phyloP scores from a whole-genome alignment of 495 filamentous ascomycete species.

The Penicillium crystallinum region DNA sequence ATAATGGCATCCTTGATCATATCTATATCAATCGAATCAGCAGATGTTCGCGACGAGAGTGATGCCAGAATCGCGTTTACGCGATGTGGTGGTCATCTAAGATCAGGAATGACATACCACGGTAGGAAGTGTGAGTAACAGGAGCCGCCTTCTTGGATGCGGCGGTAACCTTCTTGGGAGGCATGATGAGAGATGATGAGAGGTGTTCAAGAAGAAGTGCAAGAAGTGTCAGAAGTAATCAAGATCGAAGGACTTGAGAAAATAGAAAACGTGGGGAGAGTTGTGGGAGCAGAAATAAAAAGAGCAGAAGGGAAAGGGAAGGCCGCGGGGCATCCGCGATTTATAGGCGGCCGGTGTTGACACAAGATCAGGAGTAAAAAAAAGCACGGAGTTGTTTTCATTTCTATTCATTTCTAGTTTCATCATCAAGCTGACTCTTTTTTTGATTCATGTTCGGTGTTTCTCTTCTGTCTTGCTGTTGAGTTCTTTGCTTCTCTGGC shows the following conservation, averaged over 20 bases:
- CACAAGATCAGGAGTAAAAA: constrained; percentile 37
- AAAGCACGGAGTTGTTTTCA: constrained; percentile 16
- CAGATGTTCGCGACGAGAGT: constrained; percentile 40
- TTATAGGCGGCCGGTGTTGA: constrained; percentile 48
- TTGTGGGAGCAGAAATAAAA: constrained; percentile 17
- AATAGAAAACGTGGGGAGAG: constrained; percentile 12
- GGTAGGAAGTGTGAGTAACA: constrained; percentile 53
- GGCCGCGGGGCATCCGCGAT: constrained; percentile 47
- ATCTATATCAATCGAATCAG: constrained; percentile 50
- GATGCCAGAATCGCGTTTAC: constrained; percentile 24
- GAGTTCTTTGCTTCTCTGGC: neutral
- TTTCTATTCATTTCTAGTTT: constrained; percentile 7
- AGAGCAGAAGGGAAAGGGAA: constrained; percentile 35
- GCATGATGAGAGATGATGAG: constrained; percentile 33
- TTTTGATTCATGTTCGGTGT: constrained; percentile 7
- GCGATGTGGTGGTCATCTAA: constrained; percentile 41
- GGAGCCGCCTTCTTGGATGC: constrained; percentile 48
- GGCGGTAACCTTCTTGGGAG: constrained; percentile 50
- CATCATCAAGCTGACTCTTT: constrained; percentile 10
- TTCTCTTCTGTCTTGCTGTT: constrained; percentile 4
- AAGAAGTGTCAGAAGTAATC: constrained; percentile 10
- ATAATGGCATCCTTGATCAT: constrained; percentile 68
- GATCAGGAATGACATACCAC: constrained; percentile 51
- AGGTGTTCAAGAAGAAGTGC: constrained; percentile 13
- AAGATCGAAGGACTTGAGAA: constrained; percentile 9